A percentile compares a stretch with the other conserved stretches of the same genome.
phyloP scores from a whole-genome alignment of 139 green algal genomes.

The Pedinophyceae sp. region DNA sequence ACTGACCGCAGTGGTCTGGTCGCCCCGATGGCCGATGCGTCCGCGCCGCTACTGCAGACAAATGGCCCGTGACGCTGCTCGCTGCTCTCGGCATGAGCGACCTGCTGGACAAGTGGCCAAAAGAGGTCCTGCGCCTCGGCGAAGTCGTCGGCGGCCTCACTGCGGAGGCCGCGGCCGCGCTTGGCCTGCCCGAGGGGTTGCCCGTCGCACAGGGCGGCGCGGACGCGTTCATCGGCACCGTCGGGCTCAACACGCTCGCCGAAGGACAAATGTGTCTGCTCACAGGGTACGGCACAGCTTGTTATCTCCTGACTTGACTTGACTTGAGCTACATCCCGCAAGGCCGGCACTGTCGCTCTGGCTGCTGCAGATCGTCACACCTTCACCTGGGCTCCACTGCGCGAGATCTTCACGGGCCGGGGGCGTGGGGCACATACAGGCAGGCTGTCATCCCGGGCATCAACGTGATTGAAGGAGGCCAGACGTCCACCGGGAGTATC shows the following conservation, averaged over 20 bases:
- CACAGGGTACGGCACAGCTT: slow-evolving; percentile 26
- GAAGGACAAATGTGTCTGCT: slow-evolving; percentile 59
- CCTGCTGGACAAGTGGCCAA: slow-evolving; percentile 40
- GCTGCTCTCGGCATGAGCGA: slow-evolving; percentile 34
- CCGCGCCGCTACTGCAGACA: too few relatives aligned
- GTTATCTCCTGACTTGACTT: neutral
- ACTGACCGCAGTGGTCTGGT: too few relatives aligned
- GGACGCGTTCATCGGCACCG: slow-evolving; percentile 63
- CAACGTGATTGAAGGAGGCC: slow-evolving; percentile 59
- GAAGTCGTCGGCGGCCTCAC: slow-evolving; percentile 45
- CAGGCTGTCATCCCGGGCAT: slow-evolving; percentile 39
- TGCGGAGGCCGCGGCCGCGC: slow-evolving; percentile 24
- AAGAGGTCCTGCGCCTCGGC: slow-evolving; percentile 34
- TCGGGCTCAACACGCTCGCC: slow-evolving; percentile 50
- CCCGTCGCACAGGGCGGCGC: slow-evolving; percentile 40
- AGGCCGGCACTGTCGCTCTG: neutral
- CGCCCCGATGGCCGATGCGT: too few relatives aligned
- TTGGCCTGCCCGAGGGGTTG: slow-evolving; percentile 40
- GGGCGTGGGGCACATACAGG: slow-evolving; percentile 61
- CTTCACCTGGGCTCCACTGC: slow-evolving; percentile 52
- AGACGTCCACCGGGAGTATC: slow-evolving; percentile 53
- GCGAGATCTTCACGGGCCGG: slow-evolving; percentile 25
- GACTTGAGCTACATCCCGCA: neutral
- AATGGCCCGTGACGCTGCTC: slow-evolving; percentile 14
- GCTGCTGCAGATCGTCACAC: slow-evolving; percentile 46